Conservation (phyloP, 352 stramenopile species). For the Phytophthora sansomeana region DNA sequence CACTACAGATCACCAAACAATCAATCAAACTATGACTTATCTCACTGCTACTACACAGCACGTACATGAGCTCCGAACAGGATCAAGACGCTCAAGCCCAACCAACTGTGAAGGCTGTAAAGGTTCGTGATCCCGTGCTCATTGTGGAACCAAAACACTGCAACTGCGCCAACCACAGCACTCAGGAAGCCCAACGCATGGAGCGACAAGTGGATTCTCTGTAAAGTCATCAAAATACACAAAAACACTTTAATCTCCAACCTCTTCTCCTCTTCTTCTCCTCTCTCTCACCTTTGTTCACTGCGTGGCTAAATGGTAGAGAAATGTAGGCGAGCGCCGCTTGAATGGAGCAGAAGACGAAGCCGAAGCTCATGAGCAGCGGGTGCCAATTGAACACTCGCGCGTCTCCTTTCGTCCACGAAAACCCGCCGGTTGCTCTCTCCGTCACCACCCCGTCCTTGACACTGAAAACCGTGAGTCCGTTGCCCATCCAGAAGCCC, state of each 20-base stretch:
- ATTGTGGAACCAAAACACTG: constrained; percentile 90
- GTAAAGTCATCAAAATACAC: constrained; percentile 3
- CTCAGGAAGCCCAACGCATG: constrained; percentile 73
- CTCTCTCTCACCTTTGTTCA: constrained; percentile 61
- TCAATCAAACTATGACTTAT: not conserved
- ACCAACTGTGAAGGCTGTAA: constrained; percentile 90
- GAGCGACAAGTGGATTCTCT: constrained; percentile 78
- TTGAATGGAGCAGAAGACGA: constrained; percentile 82
- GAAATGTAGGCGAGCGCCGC: constrained; percentile 74
- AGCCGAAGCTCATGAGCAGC: constrained; percentile 85
- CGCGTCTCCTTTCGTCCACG: constrained; percentile 63
- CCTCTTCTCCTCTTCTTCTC: not conserved
- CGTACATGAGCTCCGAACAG: constrained; percentile 60
- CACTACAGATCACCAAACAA: constrained; percentile 44
- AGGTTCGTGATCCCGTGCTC: constrained; percentile 88
- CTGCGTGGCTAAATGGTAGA: constrained; percentile 68
- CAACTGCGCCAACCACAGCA: constrained; percentile 62
- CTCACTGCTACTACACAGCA: not conserved
- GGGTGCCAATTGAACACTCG: constrained; percentile 91
- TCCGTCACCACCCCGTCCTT: constrained; percentile 49
- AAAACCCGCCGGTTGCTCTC: constrained; percentile 70
- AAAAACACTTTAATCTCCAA: not conserved
- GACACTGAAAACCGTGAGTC: constrained; percentile 66
- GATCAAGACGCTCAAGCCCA: constrained; percentile 74
- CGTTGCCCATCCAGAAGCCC: constrained; percentile 75